phyloP scores from a whole-genome alignment of 1,284 basidiomycete species.

The Xerocomus minutiporus region DNA sequence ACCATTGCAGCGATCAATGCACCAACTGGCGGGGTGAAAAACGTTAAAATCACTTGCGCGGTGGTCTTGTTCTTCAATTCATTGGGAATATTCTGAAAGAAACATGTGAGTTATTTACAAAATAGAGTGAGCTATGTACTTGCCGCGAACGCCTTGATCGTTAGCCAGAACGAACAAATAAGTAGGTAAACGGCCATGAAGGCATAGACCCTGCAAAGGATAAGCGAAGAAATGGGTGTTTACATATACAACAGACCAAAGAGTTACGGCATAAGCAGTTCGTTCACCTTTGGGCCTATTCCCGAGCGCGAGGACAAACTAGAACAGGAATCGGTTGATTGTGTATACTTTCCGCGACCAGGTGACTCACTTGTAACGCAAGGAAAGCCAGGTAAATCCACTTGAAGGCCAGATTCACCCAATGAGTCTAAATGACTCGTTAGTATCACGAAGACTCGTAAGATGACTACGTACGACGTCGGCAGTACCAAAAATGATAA shows the following conservation, averaged over 20 bases:
- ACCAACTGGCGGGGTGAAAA: constrained; percentile 76
- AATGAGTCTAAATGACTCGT: constrained; percentile 64
- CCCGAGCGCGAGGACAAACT: constrained; percentile 93
- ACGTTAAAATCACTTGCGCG: constrained; percentile 43
- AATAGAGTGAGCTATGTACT: constrained; percentile 15
- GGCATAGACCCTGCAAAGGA: constrained; percentile 63
- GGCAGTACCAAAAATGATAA: constrained; percentile 68
- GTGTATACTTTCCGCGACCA: background rate
- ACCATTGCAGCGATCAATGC: constrained; percentile 83
- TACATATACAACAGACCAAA: constrained; percentile 50
- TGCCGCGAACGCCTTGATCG: constrained; percentile 72
- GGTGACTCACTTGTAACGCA: constrained; percentile 49
- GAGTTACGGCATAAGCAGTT: constrained; percentile 73
- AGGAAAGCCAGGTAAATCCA: constrained; percentile 89
- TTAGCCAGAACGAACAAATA: constrained; percentile 82
- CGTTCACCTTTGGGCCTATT: constrained; percentile 96
- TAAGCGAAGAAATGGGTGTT: constrained; percentile 13
- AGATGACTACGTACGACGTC: constrained; percentile 47
- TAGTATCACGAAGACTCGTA: constrained; percentile 6
- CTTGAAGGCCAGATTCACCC: constrained; percentile 80
- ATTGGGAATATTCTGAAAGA: constrained; percentile 51
- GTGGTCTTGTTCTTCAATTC: constrained; percentile 48
- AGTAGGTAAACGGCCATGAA: constrained; percentile 77
- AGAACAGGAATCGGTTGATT: constrained; percentile 13
- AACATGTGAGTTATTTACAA: background rate